Evolutionary conservation across 225 moss, liverwort and hornwort species (phyloP), one percentile per base, ranked within the genome.

Genomic region (Takakia lepidozioides): DNA sequence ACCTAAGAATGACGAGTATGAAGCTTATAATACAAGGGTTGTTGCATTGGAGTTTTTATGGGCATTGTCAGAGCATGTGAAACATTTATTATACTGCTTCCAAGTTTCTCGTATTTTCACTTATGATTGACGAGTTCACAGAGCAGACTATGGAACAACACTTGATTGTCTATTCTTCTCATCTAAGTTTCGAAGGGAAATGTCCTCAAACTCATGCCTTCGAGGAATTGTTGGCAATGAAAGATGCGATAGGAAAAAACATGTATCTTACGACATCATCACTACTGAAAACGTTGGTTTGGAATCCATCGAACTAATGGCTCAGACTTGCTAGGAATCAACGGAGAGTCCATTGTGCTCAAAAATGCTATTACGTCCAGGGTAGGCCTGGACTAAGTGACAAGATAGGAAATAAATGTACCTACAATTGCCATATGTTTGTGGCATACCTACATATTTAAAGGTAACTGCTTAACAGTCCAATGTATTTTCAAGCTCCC

Each of bases 401-500:
- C n/a, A n/a, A n/a, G n/a, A n/a, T n/a, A n/a, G n/a, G n/a, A n/a
- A n/a, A n/a, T n/a, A n/a, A n/a, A n/a, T n/a, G n/a, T n/a, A n/a
- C n/a, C n/a, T n/a, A n/a, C n/a, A n/a, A n/a, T n/a, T n/a, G n/a
- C n/a, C n/a, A n/a, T n/a, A n/a, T n/a, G n/a, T n/a, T n/a, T n/a
- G n/a, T n/a, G n/a, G n/a, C n/a, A n/a, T n/a, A n/a, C n/a, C n/a
- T n/a, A n/a, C n/a, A n/a, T n/a, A n/a, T n/a, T n/a, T n/a, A n/a
- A n/a, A n/a, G n/a, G n/a, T n/a, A n/a, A n/a, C n/a, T n/a, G n/a
- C n/a, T 48, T 52, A 95, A 52, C 86, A 89, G 56, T 95, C 84
- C 41, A 95, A 49, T 8, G 86, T 84, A 40, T 74, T 95, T 8
- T 89, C 84, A 16, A 89, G 61, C 56, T 89, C 93, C 89, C 86